Base-by-base conservation (phyloP, 2,329 filamentous ascomycete species). In the Aspergillus puulaauensis region DNA sequence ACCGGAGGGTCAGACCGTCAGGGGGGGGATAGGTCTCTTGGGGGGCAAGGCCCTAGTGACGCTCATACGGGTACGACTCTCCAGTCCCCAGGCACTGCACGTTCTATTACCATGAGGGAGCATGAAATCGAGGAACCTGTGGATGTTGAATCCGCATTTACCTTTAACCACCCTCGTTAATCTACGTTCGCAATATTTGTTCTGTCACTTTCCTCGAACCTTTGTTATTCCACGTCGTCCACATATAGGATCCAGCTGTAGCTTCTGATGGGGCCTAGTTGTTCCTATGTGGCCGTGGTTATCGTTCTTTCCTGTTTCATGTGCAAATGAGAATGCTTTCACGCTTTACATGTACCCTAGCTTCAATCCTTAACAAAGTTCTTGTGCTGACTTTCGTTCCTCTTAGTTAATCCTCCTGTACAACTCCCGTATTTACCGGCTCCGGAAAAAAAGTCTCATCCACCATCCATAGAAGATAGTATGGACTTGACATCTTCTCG, bases 121-220 rank as follows among this genome's bases (percentile, higher is more conserved):
- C 75, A 75, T 61, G 71, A 75, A 64, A 64, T 77, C 58, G 75
- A 77, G 62, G 75, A 77, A 64, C 66, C 69, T 37, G 45, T 64
- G 17, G 60, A 65, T 37, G 44, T 61, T 8, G 60, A 66, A 24
- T 23, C 51, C 41, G 37, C 52, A 24, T 56, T 45, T 47, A n/a
- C 49, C 19, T 33, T 27, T 31, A 50, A 41, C 39, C 61, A 57
- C 52, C 62, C 35, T 37, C 11, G 47, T 39, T 24, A 12, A 37
- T 37, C 15, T 37, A 37, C 3, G 35, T n/a, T 37, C 35, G 35
- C 15, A n/a, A 15, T 37, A 14, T 23, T 15, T 40, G 19, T 50
- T 35, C 11, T 27, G 21, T 12, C 33, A n/a, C 19, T 40, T 40
- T 7, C 37, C n/a, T 23, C 14, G 6, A 35, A 11, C 35, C 7